Percentiles rank a stretch among this genome's conserved stretches.
Evolutionary conservation across 2,329 filamentous ascomycete species (phyloP).

Genomic region (Colletotrichum acutatum): DNA sequence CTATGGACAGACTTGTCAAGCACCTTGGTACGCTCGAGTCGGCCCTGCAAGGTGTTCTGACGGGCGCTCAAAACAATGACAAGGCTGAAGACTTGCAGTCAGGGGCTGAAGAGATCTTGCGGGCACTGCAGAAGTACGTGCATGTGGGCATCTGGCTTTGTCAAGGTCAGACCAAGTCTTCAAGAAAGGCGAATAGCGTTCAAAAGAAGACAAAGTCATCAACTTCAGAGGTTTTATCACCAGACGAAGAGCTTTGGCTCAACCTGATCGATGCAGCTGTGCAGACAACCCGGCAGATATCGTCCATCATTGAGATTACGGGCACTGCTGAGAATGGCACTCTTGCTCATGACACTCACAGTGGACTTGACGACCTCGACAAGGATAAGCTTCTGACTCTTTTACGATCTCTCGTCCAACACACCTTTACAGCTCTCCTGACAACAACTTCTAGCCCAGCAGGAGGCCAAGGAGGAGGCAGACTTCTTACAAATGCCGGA

Average conservation of each 20-base stretch:
- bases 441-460: constrained; percentile 73
- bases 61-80: constrained; percentile 66
- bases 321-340: constrained; percentile 32
- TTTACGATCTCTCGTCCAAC: constrained; percentile 85
- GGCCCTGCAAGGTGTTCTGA: constrained; percentile 78
- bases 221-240: constrained; percentile 56
- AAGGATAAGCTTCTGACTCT: constrained; percentile 71
- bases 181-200: constrained; percentile 56
- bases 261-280: constrained; percentile 70
- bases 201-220: constrained; percentile 59
- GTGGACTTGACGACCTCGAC: constrained; percentile 53
- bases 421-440: constrained; percentile 88
- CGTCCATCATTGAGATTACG: constrained; percentile 61
- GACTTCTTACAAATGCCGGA: constrained; percentile 51
- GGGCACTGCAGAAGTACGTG: constrained; percentile 86
- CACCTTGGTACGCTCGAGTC: constrained; percentile 85
- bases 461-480: constrained; percentile 45
- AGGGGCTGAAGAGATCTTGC: constrained; percentile 78
- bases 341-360: constrained; percentile 39
- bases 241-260: constrained; percentile 69
- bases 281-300: constrained; percentile 72
- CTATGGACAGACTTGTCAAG: constrained; percentile 85
- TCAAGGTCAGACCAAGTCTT: constrained; percentile 80
- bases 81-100: constrained; percentile 63
- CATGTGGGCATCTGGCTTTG: constrained; percentile 97